A percentile compares a stretch with the other conserved stretches of the same genome.
Evolutionary conservation across 2,329 filamentous ascomycete species (phyloP).

Genomic region (Ilyonectria sp.): DNA sequence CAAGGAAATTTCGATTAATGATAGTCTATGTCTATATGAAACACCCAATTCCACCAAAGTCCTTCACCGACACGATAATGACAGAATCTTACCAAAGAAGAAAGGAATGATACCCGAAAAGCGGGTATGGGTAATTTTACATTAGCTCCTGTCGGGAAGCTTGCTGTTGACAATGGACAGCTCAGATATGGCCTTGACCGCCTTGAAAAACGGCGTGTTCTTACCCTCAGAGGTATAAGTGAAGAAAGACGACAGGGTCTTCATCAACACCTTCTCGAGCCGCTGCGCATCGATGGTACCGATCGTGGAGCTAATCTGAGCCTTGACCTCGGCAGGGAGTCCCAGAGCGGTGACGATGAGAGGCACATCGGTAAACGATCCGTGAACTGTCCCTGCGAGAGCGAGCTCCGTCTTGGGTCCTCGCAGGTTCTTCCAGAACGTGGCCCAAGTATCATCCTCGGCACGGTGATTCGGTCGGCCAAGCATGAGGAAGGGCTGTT

Average conservation of each 20-base stretch:
- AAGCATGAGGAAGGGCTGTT: slow-evolving; percentile 51
- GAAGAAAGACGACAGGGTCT: slow-evolving; percentile 43
- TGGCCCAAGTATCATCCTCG: slow-evolving; percentile 52
- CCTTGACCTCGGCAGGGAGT: slow-evolving; percentile 33
- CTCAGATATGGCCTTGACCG: slow-evolving; percentile 26
- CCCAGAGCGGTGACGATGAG: slow-evolving; percentile 43
- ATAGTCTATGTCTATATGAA: background rate
- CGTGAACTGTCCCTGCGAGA: slow-evolving; percentile 48
- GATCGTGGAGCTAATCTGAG: slow-evolving; percentile 7
- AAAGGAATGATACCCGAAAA: background rate
- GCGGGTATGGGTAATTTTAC: background rate
- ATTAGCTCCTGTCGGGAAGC: slow-evolving; percentile 16
- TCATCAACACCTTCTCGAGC: slow-evolving; percentile 41
- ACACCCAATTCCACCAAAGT: background rate
- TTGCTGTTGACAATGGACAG: slow-evolving; percentile 38
- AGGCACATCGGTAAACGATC: slow-evolving; percentile 52
- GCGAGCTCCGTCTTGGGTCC: slow-evolving; percentile 45
- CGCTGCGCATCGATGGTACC: slow-evolving; percentile 31
- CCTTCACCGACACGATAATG: background rate
- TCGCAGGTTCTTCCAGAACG: slow-evolving; percentile 48
- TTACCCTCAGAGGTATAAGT: slow-evolving; percentile 34
- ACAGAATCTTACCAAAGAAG: background rate
- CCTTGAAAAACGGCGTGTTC: slow-evolving; percentile 19
- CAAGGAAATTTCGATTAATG: background rate
- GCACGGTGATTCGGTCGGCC: slow-evolving; percentile 49